phyloP scores from a whole-genome alignment of 352 stramenopile species.

The Pythium insidiosum region DNA sequence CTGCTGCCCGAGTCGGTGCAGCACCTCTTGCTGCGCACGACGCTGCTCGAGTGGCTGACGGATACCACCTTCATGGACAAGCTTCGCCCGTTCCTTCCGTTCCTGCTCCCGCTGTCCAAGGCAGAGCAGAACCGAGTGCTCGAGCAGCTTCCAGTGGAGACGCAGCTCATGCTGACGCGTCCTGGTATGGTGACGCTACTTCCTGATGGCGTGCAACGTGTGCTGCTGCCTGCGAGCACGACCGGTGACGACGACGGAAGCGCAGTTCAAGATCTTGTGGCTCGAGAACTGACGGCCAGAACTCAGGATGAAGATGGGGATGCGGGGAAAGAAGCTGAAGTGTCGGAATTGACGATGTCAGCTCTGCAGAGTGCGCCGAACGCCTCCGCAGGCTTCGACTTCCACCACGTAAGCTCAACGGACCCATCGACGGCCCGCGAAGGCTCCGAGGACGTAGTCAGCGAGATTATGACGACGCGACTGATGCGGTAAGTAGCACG shows the following conservation, averaged over 20 bases:
- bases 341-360: too few species aligned
- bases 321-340: too few species aligned
- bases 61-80: conserved; percentile 67
- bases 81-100: conserved; percentile 62
- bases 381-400: conserved; percentile 55
- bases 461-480: conserved; percentile 54
- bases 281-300: too few species aligned
- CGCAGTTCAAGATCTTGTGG: too few species aligned
- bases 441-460: conserved; percentile 32
- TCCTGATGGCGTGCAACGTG: conserved; percentile 33
- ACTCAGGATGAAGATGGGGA: too few species aligned
- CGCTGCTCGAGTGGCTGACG: conserved; percentile 76
- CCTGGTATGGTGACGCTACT: conserved; percentile 56
- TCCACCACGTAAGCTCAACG: conserved; percentile 41
- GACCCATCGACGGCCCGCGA: too few species aligned
- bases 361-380: too few species aligned
- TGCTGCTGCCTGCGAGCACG: conserved; percentile 39
- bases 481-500: conserved; percentile 39
- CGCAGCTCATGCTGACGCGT: conserved; percentile 63
- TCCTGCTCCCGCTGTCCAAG: conserved; percentile 62
- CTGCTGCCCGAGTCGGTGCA: conserved; percentile 53
- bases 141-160: conserved; percentile 57
- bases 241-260: too few species aligned
- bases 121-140: conserved; percentile 62
- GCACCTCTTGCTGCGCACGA: conserved; percentile 60